Base-by-base conservation (phyloP, 2,329 filamentous ascomycete species). In the Colletotrichum zoysiae region DNA sequence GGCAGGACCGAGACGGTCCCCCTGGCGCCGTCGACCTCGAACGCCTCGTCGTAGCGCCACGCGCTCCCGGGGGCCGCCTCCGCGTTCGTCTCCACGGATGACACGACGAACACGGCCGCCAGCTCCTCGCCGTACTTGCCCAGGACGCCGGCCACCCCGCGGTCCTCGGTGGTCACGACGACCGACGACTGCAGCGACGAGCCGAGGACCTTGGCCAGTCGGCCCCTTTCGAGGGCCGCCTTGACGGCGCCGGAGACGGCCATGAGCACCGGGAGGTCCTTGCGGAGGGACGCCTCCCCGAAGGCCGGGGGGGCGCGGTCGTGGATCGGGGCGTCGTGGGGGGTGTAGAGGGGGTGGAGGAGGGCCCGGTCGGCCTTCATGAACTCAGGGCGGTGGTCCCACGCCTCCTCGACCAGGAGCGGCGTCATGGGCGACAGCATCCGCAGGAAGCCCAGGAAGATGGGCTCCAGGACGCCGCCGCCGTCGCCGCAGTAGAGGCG, bases 371-470 rank as follows among this genome's bases (percentile, higher is more conserved):
- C 83, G 30, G 84, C 78, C 63, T 86, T 87, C 80, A 96, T 87
- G 80, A 86, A 88, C 12, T 84, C 81, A 0, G 95, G 93, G 4
- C 91, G 88, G 80, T 95, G 89, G 65, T 92, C 90, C 94, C 94
- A 97, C 1, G 92, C 92, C 82, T 98, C 95, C 78, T 97, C 93
- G 0, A 98, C 92, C 5, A 98, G 87, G 50, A 95, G 81, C 0
- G 95, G 95, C 12, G 92, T 92, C 67, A 97, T 88, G 1, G 95
- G 95, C 2, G 89, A 91, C 40, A 98, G 85, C 87, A 97, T 94
- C 65, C 91, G 88, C 73, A 95, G 84, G 23, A 98, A 84, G 46
- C 94, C 90, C 7, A 89, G 83, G 73, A 95, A 90, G 66, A 98
- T 89, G 38, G 88, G 86, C 75, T 89, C 87, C 59, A 93, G 82